Evolutionary conservation across 495 filamentous ascomycete genomes (phyloP).

Genomic region (Evansstolkia leycettana): DNA sequence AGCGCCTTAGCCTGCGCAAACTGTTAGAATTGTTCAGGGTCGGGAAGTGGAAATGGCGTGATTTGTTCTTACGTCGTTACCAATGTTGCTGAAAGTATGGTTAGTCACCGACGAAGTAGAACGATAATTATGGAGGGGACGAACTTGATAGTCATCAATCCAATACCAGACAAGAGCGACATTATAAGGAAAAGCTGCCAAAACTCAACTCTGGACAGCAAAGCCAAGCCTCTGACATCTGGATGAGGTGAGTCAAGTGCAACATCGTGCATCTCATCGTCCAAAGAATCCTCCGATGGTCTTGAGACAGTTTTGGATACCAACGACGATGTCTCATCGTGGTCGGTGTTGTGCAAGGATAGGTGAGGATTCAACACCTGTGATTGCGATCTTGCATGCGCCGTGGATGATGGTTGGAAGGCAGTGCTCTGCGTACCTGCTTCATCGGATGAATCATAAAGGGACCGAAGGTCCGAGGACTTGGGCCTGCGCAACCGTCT

Average conservation of each 20-base stretch:
- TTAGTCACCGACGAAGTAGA: slow-evolving; percentile 21
- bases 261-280: slow-evolving; percentile 30
- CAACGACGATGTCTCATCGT: slow-evolving; percentile 76
- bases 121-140: slow-evolving; percentile 16
- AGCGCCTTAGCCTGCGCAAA: slow-evolving; percentile 44
- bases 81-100: slow-evolving; percentile 63
- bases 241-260: slow-evolving; percentile 47
- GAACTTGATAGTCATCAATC: slow-evolving; percentile 98
- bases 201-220: slow-evolving; percentile 70
- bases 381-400: slow-evolving; percentile 23
- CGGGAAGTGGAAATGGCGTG: background rate
- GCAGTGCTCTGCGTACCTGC: slow-evolving; percentile 50
- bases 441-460: slow-evolving; percentile 39
- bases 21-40: background rate
- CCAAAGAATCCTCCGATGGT: slow-evolving; percentile 18
- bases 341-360: slow-evolving; percentile 17
- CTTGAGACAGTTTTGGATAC: slow-evolving; percentile 49
- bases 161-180: slow-evolving; percentile 81
- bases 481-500: slow-evolving; percentile 49
- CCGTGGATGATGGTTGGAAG: slow-evolving; percentile 16
- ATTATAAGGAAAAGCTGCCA: slow-evolving; percentile 82
- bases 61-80: slow-evolving; percentile 54
- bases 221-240: slow-evolving; percentile 80
- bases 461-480: slow-evolving; percentile 39
- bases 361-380: slow-evolving; percentile 24